A percentile compares a stretch with the other conserved stretches of the same genome.
phyloP scores from a whole-genome alignment of 1,284 basidiomycete species.

The Filobasidium uniguttulatum region DNA sequence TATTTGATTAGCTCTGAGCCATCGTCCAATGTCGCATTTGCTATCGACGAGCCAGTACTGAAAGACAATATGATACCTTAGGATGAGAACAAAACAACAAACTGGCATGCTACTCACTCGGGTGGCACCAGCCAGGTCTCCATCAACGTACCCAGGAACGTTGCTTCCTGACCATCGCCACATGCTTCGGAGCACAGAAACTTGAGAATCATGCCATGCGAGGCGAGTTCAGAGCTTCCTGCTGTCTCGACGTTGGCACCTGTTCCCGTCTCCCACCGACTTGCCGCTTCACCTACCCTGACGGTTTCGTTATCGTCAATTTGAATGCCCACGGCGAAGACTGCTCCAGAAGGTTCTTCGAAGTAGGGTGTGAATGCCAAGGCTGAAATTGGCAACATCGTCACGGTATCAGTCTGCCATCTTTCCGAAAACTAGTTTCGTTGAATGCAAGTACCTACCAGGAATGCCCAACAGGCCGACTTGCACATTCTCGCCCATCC shows the following conservation, averaged over 20 bases:
- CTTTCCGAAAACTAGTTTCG: background rate
- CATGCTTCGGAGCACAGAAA: background rate
- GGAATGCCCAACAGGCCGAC: background rate
- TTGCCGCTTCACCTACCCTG: background rate
- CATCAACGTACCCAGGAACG: constrained; percentile 2
- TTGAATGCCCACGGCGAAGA: constrained; percentile 4
- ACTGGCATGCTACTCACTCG: background rate
- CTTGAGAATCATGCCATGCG: constrained; percentile 1
- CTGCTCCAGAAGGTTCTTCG: background rate
- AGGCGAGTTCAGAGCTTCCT: background rate
- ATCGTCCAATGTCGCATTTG: constrained; percentile 11
- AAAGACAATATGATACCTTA: background rate
- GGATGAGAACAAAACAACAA: no score
- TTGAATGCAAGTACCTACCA: background rate
- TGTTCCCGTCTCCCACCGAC: background rate
- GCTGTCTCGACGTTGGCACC: no score
- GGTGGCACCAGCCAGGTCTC: background rate
- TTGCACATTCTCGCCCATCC: constrained; percentile 1
- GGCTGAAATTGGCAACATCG: background rate
- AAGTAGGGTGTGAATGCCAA: constrained; percentile 5
- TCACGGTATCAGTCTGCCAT: no score
- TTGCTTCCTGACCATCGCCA: background rate
- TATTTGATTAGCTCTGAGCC: constrained; percentile 3
- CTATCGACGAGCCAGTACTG: background rate
- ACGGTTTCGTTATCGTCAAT: background rate